Evolutionary conservation across 139 green algal genomes (phyloP).

Genomic region (Haematococcus sp.): DNA sequence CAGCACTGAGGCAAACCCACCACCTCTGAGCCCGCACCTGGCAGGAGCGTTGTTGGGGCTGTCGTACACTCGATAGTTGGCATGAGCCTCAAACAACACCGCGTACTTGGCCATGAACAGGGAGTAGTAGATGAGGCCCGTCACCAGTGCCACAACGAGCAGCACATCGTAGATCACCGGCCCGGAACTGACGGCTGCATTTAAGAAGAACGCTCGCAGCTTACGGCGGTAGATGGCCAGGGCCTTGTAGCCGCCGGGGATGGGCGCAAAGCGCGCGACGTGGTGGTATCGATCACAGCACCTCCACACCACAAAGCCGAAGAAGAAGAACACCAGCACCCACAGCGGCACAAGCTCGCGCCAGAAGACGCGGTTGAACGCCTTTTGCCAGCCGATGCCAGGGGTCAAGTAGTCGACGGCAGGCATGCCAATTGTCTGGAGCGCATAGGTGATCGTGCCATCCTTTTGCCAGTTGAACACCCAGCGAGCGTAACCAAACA

Average conservation of each 20-base stretch:
- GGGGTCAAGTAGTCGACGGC: background rate
- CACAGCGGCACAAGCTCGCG: slow-evolving; percentile 25
- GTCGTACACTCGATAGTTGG: slow-evolving; percentile 36
- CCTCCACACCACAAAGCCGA: background rate
- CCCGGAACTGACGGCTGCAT: no score
- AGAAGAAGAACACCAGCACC: slow-evolving; percentile 20
- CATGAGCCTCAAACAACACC: slow-evolving; percentile 12
- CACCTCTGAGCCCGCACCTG: background rate
- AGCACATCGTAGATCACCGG: slow-evolving; percentile 14
- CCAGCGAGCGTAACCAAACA: slow-evolving; percentile 9
- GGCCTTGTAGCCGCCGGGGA: no score
- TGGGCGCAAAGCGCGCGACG: no score
- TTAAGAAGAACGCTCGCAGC: no score
- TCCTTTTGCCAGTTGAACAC: slow-evolving; percentile 22
- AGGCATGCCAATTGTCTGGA: background rate
- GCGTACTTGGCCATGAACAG: slow-evolving; percentile 10
- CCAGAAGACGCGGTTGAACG: slow-evolving; percentile 1
- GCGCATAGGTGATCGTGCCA: background rate
- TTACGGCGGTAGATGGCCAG: no score
- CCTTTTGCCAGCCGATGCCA: slow-evolving; percentile 4
- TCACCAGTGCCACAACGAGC: slow-evolving; percentile 9
- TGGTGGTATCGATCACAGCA: no score
- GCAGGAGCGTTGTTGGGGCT: slow-evolving; percentile 14
- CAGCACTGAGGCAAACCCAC: no score
- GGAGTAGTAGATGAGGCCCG: slow-evolving; percentile 18